Conservation (phyloP, 352 stramenopile species). For the Pythium scleroteichum region DNA sequence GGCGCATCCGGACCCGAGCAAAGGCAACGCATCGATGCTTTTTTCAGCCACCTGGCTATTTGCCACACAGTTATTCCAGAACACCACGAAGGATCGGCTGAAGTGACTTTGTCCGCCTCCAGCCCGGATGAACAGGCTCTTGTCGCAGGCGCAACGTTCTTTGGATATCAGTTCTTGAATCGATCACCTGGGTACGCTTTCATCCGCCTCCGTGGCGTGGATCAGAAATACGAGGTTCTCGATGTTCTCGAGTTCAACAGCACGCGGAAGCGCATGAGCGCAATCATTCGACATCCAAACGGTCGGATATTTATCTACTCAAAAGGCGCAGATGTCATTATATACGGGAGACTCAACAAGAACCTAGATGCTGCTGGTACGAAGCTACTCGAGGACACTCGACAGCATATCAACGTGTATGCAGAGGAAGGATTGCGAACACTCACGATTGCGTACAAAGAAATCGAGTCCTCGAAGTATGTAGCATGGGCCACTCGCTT, state of each 20-base stretch:
- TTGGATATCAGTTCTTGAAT: constrained; percentile 79
- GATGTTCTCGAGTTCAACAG: constrained; percentile 92
- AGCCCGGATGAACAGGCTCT: constrained; percentile 90
- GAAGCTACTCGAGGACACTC: constrained; percentile 30
- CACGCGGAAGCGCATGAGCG: constrained; percentile 93
- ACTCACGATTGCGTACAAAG: constrained; percentile 75
- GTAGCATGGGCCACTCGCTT: constrained; percentile 58
- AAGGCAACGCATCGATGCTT: constrained; percentile 66
- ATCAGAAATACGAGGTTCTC: constrained; percentile 74
- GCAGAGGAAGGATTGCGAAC: constrained; percentile 87
- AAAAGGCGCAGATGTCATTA: constrained; percentile 74
- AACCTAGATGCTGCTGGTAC: constrained; percentile 18
- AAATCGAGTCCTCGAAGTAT: constrained; percentile 59
- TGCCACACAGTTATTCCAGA: constrained; percentile 98
- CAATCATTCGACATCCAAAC: constrained; percentile 77
- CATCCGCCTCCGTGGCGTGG: constrained; percentile 44
- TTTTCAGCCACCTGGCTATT: constrained; percentile 84
- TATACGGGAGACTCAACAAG: constrained; percentile 53
- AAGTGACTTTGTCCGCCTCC: constrained; percentile 68
- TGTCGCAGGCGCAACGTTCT: constrained; percentile 67
- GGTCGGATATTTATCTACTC: constrained; percentile 66
- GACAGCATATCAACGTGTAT: constrained; percentile 75
- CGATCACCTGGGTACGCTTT: constrained; percentile 54
- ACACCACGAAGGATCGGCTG: constrained; percentile 69
- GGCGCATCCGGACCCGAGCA: constrained; percentile 49